Base-by-base conservation (phyloP, 1,139 yeast genomes). In the Saccharomyces hybrid region DNA sequence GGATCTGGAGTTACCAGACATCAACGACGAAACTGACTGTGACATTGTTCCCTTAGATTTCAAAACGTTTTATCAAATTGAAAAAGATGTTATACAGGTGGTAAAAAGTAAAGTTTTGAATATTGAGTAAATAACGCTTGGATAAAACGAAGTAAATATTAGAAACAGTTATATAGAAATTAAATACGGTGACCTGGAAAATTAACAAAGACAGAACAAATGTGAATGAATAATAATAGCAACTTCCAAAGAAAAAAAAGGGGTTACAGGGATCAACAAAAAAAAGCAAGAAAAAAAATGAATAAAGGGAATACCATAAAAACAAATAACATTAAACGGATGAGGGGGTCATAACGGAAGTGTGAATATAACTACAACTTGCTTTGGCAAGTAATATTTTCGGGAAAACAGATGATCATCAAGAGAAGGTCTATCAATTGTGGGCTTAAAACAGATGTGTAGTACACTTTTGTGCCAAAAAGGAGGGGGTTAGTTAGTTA, bases 1-100 rank as follows among this genome's bases (percentile, higher is more conserved):
- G 8, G 82, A 83, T 56, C 79, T 88, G 81, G 85, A 90, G 66
- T 72, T 87, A 4, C 97, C 97, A 0, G 51, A 62, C 8, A 76
- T 68, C 1, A 73, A 67, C 1, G 74, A 71, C 41, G 72, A 69
- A 52, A 56, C 62, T 3, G 58, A 66, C 32, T 65, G 72, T 16
- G 51, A 59, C 9, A 62, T 68, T 14, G 61, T 72, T 4, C 57
- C 67, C 28, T 69, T 71, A 14, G 67, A 65, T 41, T 61, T 59
- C n/a, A 79, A 78, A 57, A 69, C 78, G 9, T 72, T 77, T 5
- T 72, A 69, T 13, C 75, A 76, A 56, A 65, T 75, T 4, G 76
- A 77, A 4, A 67, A 72, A 25, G 68, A 63, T 8, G 76, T 79
- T 42, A 60, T 28, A 14, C 57, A 56, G 3, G 68, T 64, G 46